Conservation (phyloP, 345 rosid species). For the Tarenaya hassleriana region DNA sequence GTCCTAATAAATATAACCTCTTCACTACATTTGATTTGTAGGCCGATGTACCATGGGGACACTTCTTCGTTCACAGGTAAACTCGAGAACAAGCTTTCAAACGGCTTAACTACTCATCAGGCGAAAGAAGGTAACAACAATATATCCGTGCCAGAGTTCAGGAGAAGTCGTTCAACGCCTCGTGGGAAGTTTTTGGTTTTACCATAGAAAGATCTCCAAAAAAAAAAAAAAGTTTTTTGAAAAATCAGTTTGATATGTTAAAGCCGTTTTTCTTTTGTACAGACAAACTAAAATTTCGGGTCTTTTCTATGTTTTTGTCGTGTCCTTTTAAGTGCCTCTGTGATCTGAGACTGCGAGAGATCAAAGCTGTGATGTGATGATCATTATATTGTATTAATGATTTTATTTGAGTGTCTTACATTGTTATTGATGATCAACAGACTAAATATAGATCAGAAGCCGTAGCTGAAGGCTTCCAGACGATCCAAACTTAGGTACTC, state of each 20-base stretch:
- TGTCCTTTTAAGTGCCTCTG: slow-evolving; percentile 2
- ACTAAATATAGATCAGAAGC: too few species aligned
- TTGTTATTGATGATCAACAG: too few species aligned
- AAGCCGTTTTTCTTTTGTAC: slow-evolving; percentile 16
- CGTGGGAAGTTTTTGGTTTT: slow-evolving; percentile 49
- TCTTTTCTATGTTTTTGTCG: slow-evolving; percentile 8
- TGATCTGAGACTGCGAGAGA: too few species aligned
- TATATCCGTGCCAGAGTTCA: slow-evolving; percentile 44
- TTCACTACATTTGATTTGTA: slow-evolving; percentile 25
- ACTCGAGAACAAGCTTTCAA: slow-evolving; percentile 42
- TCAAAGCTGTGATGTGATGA: too few species aligned
- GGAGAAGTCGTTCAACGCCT: slow-evolving; percentile 71
- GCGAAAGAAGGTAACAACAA: slow-evolving; percentile 39
- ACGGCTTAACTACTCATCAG: slow-evolving; percentile 20
- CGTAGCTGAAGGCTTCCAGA: background rate
- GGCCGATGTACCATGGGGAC: slow-evolving; percentile 43
- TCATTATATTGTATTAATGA: too few species aligned
- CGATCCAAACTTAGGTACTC: slow-evolving; percentile 22
- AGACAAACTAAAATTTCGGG: slow-evolving; percentile 10
- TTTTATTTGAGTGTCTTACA: too few species aligned
- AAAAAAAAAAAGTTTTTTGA: slow-evolving; percentile 4
- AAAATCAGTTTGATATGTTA: slow-evolving; percentile 5
- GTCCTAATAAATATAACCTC: background rate
- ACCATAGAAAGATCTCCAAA: slow-evolving; percentile 31
- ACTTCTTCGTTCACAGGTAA: slow-evolving; percentile 32